Evolutionary conservation across 1,139 yeast genomes (phyloP).

Genomic region (Blastobotrys proliferans): DNA sequence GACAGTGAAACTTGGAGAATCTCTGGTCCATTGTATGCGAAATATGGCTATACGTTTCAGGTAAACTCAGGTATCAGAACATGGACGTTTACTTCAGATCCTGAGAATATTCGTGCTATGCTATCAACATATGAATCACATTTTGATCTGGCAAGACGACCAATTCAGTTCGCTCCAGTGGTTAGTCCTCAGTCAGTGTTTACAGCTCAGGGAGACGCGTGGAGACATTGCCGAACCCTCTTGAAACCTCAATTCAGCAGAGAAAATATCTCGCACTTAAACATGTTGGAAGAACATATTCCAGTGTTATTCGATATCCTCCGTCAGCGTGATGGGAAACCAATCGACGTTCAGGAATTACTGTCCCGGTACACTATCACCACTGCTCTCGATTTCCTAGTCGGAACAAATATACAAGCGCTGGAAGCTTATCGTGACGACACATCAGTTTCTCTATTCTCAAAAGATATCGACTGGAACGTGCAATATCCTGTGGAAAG

Average conservation of each 20-base stretch:
- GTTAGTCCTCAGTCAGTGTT: constrained; percentile 53
- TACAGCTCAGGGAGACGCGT: constrained; percentile 51
- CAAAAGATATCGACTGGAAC: constrained; percentile 10
- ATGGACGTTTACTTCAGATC: constrained; percentile 41
- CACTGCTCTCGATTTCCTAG: constrained; percentile 15
- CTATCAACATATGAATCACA: constrained; percentile 44
- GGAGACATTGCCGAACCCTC: constrained; percentile 56
- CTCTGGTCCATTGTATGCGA: constrained; percentile 1
- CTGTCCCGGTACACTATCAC: constrained; percentile 13
- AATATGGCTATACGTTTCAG: constrained; percentile 7
- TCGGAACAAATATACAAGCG: constrained; percentile 12
- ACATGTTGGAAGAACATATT: constrained; percentile 46
- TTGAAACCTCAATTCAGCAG: constrained; percentile 56
- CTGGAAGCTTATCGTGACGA: constrained; percentile 10
- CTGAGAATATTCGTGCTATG: constrained; percentile 41
- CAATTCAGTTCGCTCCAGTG: constrained; percentile 41
- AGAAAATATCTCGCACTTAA: constrained; percentile 50
- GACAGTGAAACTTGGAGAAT: constrained; percentile 7
- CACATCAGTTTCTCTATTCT: constrained; percentile 3
- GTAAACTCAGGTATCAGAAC: constrained; percentile 3
- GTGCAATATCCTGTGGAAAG: constrained; percentile 9
- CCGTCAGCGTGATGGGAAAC: neutral
- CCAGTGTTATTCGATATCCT: constrained; percentile 33
- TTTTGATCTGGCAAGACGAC: constrained; percentile 48
- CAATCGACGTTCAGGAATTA: constrained; percentile 12